Conservation (phyloP, 805 yeast species). For the Ogataea ramenticola region DNA sequence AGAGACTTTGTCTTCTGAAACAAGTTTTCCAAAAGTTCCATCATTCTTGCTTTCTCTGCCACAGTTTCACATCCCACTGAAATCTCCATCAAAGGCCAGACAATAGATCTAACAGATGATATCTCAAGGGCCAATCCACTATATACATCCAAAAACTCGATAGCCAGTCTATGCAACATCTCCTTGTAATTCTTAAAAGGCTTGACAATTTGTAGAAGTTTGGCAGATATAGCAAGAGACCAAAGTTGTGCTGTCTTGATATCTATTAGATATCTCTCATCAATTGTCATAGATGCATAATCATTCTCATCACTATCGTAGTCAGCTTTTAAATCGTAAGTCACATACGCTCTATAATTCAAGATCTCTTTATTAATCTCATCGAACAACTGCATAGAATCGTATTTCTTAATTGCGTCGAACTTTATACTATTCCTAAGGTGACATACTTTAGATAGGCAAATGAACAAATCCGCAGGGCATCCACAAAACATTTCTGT, state of each 20-base stretch:
- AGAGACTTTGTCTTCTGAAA: constrained; percentile 34
- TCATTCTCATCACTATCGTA: background rate
- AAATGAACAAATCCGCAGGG: constrained; percentile 31
- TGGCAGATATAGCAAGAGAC: constrained; percentile 29
- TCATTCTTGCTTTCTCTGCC: constrained; percentile 22
- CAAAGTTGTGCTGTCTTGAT: constrained; percentile 36
- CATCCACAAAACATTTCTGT: constrained; percentile 35
- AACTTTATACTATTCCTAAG: constrained; percentile 14
- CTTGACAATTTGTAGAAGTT: constrained; percentile 23
- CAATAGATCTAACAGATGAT: constrained; percentile 39
- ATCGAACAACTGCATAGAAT: constrained; percentile 13
- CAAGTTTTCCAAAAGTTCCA: constrained; percentile 25
- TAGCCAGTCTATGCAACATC: constrained; percentile 18
- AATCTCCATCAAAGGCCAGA: constrained; percentile 43
- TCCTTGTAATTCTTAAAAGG: constrained; percentile 17
- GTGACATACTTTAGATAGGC: constrained; percentile 29
- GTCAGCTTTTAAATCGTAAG: constrained; percentile 5
- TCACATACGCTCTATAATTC: constrained; percentile 28
- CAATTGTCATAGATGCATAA: background rate
- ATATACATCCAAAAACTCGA: constrained; percentile 37
- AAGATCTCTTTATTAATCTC: constrained; percentile 21
- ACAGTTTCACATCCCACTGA: constrained; percentile 30
- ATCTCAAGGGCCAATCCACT: constrained; percentile 29
- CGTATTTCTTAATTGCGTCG: constrained; percentile 3
- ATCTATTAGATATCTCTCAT: constrained; percentile 19